phyloP scores from a whole-genome alignment of 352 stramenopile species.

The Phytophthora megakarya region DNA sequence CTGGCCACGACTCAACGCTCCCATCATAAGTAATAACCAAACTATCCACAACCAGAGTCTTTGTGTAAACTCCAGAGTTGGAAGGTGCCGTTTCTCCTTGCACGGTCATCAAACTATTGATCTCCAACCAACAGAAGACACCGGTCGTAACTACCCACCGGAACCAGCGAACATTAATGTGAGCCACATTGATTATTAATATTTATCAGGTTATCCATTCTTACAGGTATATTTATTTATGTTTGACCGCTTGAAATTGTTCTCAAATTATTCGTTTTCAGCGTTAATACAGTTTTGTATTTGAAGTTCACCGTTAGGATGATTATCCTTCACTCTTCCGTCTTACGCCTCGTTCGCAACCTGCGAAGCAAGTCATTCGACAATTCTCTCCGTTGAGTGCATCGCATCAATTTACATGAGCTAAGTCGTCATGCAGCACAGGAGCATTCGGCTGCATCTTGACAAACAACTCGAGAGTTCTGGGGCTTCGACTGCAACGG shows the following conservation, averaged over 20 bases:
- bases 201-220: background rate
- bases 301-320: background rate
- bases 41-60: too few relatives aligned
- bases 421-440: background rate
- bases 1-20: too few relatives aligned
- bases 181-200: background rate
- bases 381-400: background rate
- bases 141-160: background rate
- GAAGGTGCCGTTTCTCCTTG: too few relatives aligned
- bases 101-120: background rate
- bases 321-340: background rate
- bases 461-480: constrained; percentile 4
- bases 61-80: too few relatives aligned
- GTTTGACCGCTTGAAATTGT: too few relatives aligned
- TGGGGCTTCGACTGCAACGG: constrained; percentile 4
- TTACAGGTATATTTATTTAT: too few relatives aligned
- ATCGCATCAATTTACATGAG: background rate
- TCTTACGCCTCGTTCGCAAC: background rate
- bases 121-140: too few relatives aligned
- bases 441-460: constrained; percentile 21
- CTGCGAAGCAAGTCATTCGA: constrained; percentile 8
- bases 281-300: background rate
- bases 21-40: too few relatives aligned
- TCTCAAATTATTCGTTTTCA: background rate
- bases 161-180: background rate